Evolutionary conservation across 2,329 filamentous ascomycete genomes (phyloP), one percentile per base, ranked within the genome.

Genomic region (Trichoderma arundinaceum): DNA sequence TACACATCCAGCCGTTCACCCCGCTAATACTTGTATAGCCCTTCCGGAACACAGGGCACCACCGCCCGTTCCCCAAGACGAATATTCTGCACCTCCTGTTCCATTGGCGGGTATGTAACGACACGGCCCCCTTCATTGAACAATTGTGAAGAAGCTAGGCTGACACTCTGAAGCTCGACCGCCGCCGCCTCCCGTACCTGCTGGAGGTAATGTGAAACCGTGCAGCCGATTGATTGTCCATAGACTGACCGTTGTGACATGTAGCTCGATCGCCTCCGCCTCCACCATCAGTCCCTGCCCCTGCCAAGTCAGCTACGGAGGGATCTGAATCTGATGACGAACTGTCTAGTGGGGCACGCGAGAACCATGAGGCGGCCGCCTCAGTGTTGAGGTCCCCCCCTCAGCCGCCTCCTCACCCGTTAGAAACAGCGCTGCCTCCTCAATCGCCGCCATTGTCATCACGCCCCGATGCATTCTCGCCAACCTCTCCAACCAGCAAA

Each of bases 281-380:
- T 39, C 81, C 81, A 46, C 82, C 85, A 39, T 81, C 81, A 49
- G 81, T 84, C 58, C 79, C 85, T 44, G 79, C 83, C 41, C 80
- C 81, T 49, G 74, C 86, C 15, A 82, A 84, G 54, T 91, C 91
- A 46, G 88, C 88, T 52, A 92, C 88, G 66, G 85, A 90, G 67
- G 93, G 92, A 35, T 96, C 92, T 1, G 92, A 91, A 75, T 95
- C 94, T 49, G 94, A 96, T 71, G 94, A 97, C 75, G 94, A 97
- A 76, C 80, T 93, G 72, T 92, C 90, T 9, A 81, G 82, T 61
- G 77, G 78, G 73, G 74, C 83, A 72, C 76, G 78, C 69, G 77
- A 81, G 58, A 77, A 83, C 69, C 35, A 57, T 13, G 60, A 64
- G 7, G 22, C 59, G 4, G 28, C 59, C 41, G 79, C 78, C 22